Evolutionary conservation across 805 yeast genomes (phyloP), one percentile per base, ranked within the genome.

Genomic region (Suhomyces kilbournensis): DNA sequence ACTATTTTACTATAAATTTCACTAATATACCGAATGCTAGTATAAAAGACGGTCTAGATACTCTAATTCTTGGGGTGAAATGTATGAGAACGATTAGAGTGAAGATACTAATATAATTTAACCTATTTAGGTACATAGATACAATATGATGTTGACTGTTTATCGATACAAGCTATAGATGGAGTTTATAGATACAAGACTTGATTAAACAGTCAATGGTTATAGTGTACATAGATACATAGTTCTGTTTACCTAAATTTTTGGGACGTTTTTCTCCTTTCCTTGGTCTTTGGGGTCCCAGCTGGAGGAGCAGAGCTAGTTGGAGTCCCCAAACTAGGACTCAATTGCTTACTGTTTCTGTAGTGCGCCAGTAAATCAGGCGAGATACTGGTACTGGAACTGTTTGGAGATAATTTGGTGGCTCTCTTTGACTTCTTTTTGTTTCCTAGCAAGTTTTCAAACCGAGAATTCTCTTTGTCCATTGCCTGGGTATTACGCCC

Each of bases 391-490:
- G 54, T 39, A 25, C 50, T 44, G 20, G 60, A 48, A 9, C 50
- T 32, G 46, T 53, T 57, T 6, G 64, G 58, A 3, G 65, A 53
- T 34, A 53, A 47, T 35, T 50, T 60, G 23, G 49, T 51, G 8
- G 56, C 44, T 40, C 55, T 58, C 48, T 59, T 63, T 7, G 59
- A 46, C 46, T 61, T 61, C 53, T 65, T 65, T 52, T 67, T 68
- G 7, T 62, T 60, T 3, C 70, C 67, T 8, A 68, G 51, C 15
- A 69, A 50, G 40, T 56, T 60, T 46, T 68, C 72, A 34, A 68
- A 61, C 58, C 65, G 60, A 8, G 60, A 48, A 35, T 52, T 58
- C 4, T 62, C 66, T 8, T n/a, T 14, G 22, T 39, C 43, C 35
- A 26, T 44, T 7, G 20, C 7, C 15, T 38, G 38, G 12, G 9